Percentiles rank a stretch among this genome's conserved stretches.
phyloP scores from a whole-genome alignment of 495 filamentous ascomycete species.

The Collariella sp. region DNA sequence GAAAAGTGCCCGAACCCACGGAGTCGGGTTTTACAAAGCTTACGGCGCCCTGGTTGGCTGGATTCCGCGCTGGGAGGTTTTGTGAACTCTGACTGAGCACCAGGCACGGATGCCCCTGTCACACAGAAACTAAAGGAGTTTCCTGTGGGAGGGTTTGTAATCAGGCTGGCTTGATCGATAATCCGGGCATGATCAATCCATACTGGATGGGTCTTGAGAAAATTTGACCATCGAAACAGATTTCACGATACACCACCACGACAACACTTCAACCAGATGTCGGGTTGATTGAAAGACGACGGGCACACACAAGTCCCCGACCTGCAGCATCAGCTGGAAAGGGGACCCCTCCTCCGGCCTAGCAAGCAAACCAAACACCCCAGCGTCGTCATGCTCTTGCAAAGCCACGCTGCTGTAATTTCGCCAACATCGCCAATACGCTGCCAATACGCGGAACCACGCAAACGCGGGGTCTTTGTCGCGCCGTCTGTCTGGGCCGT shows the following conservation, averaged over 20 bases:
- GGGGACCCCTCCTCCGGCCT: background rate
- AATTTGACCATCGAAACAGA: background rate
- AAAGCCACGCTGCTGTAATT: conserved; percentile 9
- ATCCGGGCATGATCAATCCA: background rate
- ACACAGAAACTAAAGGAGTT: background rate
- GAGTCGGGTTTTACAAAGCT: background rate
- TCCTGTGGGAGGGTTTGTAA: background rate
- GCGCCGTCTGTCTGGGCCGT: background rate
- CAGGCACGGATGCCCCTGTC: background rate
- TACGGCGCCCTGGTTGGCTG: background rate
- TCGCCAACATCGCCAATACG: background rate
- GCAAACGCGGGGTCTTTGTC: background rate
- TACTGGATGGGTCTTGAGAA: background rate
- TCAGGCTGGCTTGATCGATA: background rate
- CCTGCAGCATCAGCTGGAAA: background rate
- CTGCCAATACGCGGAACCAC: background rate
- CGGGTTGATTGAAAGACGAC: too few species aligned
- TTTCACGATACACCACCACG: background rate
- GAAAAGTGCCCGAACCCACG: conserved; percentile 10
- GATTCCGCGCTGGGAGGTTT: background rate
- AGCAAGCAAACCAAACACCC: background rate
- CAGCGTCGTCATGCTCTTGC: conserved; percentile 6
- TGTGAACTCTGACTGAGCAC: background rate
- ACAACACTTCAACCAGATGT: too few species aligned
- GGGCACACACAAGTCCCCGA: too few species aligned